Evolutionary conservation across 2,329 filamentous ascomycete genomes (phyloP), one percentile per base, ranked within the genome.

Genomic region (Xylariaceae sp.): DNA sequence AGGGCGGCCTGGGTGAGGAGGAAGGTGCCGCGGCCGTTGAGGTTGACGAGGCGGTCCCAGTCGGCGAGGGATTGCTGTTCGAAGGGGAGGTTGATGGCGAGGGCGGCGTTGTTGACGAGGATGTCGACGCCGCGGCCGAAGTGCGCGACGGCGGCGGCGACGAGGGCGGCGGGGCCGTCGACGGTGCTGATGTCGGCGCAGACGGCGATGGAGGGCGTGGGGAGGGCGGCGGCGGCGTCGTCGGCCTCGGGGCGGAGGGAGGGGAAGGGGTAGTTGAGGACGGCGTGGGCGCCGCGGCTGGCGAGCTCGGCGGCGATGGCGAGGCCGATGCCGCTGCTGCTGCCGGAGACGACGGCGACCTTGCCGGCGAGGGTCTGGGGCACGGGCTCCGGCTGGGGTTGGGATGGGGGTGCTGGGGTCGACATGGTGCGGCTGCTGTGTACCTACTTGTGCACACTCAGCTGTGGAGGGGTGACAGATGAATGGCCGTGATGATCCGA

Each of bases 321-420:
- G 9, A 62, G 59, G 18, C 71, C 71, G 43, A 74, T 72, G 34
- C 71, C 71, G 18, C 61, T 65, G 42, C 56, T 62, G 19, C 63
- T 66, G 24, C 68, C 69, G 11, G 64, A 66, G 24, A 81, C 64
- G 13, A 81, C 65, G 4, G 79, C 73, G 34, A 75, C 72, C 50
- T 78, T 76, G 35, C 51, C 55, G 19, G 17, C 17, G 9, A 36
- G 34, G 6, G 34, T 22, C n/a, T 36, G 17, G 9, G 18, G 18
- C 17, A 22, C 9, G 11, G 34, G 26, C n/a, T 29, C 9, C 26
- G 9, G 26, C 26, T 29, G 26, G 26, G 26, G 26, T 29, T 29
- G 26, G 9, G 34, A 15, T 22, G 26, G 26, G 26, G 26, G 9
- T 29, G 26, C 26, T 29, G 9, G n/a, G 9, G 26, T 9, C 26